A percentile compares a stretch with the other conserved stretches of the same genome.
These are phyloP conservation scores for Yamadazyma ubonensis DNA, from an alignment of 805 yeast species.

Conservation along the genomic window DNA sequence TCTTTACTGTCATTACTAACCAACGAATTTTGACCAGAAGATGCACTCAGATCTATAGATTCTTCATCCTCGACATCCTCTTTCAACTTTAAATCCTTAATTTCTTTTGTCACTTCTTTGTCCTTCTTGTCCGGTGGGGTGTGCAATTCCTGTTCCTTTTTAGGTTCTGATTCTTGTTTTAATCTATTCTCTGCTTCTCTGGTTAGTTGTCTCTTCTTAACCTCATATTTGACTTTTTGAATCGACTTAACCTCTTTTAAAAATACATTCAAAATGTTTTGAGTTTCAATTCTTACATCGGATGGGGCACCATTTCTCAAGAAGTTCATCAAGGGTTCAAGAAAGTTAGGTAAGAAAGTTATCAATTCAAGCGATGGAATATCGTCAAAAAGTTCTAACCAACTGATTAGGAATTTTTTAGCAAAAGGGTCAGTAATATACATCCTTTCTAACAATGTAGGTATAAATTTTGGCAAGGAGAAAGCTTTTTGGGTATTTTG, in stretches of 20 bases:
- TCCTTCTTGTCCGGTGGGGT: not conserved
- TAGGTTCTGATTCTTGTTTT: conserved; percentile 4
- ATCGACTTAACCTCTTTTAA: conserved; percentile 78
- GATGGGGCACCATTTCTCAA: conserved; percentile 74
- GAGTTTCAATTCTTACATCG: conserved; percentile 86
- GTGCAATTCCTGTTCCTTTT: conserved; percentile 1
- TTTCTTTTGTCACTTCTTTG: not conserved
- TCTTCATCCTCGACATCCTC: not conserved
- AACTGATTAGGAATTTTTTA: conserved; percentile 84
- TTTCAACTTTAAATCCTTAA: not conserved
- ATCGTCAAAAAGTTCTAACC: conserved; percentile 90
- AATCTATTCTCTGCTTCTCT: conserved; percentile 12
- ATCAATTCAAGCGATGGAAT: conserved; percentile 89
- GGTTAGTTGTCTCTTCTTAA: conserved; percentile 29
- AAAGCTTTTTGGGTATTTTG: conserved; percentile 70
- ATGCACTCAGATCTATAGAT: not conserved
- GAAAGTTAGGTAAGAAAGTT: conserved; percentile 82
- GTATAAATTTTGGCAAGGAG: conserved; percentile 83
- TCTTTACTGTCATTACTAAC: conserved; percentile 22
- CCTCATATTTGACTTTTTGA: conserved; percentile 61
- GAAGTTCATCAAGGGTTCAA: conserved; percentile 79
- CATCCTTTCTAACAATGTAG: conserved; percentile 86
- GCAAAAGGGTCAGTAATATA: conserved; percentile 92
- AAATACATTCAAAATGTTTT: conserved; percentile 68
- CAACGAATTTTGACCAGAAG: not conserved